phyloP scores from a whole-genome alignment of 768 basidiomycete genomes.

The Dioszegia aurantiaca region DNA sequence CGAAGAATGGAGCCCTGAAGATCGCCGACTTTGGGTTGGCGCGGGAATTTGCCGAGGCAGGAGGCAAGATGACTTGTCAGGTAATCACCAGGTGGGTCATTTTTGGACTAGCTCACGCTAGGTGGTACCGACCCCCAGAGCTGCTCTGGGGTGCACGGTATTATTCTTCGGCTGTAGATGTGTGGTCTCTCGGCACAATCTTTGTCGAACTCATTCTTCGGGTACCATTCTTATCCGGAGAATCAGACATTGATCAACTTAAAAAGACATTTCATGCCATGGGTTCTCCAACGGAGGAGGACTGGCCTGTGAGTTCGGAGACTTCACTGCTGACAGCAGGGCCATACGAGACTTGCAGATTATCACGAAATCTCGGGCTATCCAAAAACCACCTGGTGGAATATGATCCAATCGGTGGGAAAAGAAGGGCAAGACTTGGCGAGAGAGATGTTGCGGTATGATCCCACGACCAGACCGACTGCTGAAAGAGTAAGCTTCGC shows the following conservation, averaged over 20 bases:
- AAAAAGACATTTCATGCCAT: conserved; percentile 91
- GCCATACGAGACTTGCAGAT: conserved; percentile 84
- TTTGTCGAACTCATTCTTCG: conserved; percentile 96
- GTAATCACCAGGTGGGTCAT: conserved; percentile 84
- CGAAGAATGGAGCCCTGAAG: conserved; percentile 85
- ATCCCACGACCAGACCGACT: conserved; percentile 75
- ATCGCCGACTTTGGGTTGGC: conserved; percentile 99
- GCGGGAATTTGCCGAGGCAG: conserved; percentile 90
- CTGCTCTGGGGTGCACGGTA: conserved; percentile 84
- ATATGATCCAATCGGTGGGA: conserved; percentile 86
- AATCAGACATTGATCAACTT: conserved; percentile 93
- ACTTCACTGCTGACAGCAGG: conserved; percentile 57
- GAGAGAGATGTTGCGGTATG: conserved; percentile 72
- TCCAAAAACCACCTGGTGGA: conserved; percentile 74
- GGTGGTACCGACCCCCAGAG: conserved; percentile 98
- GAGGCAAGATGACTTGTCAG: conserved; percentile 94
- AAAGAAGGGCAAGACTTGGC: conserved; percentile 80
- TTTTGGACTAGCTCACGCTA: conserved; percentile 44
- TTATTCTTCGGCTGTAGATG: conserved; percentile 87
- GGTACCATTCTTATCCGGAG: conserved; percentile 91
- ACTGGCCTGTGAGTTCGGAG: conserved; percentile 76
- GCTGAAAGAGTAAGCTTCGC: conserved; percentile 66
- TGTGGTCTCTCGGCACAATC: conserved; percentile 97
- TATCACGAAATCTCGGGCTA: conserved; percentile 83
- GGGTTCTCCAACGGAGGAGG: conserved; percentile 92